These are phyloP conservation scores for Lichtheimia hyalospora DNA, from an alignment of 371 early-diverging fungal genomes.

Conservation along the genomic window DNA sequence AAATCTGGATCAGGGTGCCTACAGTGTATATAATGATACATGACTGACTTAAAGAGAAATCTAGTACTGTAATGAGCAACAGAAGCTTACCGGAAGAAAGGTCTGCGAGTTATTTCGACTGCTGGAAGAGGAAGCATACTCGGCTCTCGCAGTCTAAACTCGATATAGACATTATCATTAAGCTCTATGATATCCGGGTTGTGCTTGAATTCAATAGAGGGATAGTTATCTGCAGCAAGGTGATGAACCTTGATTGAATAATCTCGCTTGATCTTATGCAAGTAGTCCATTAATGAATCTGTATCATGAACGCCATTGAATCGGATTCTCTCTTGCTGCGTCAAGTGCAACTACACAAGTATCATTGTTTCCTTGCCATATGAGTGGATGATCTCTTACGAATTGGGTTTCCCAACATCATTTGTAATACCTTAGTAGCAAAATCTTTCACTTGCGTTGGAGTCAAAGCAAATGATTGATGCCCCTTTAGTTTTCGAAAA, in stretches of 20 bases:
- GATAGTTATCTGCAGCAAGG: not conserved
- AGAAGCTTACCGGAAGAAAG: not conserved
- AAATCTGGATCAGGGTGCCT: constrained; percentile 47
- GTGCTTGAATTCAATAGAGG: not conserved
- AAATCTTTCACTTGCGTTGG: not conserved
- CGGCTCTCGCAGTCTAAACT: not conserved
- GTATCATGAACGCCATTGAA: not conserved
- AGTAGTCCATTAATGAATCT: not conserved
- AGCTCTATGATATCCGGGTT: not conserved
- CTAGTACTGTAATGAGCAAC: too few species aligned
- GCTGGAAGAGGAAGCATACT: not conserved
- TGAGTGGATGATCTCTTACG: not conserved
- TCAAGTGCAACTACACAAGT: not conserved
- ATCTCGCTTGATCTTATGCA: not conserved
- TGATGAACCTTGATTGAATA: not conserved
- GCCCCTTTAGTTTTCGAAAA: not conserved
- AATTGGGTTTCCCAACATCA: not conserved
- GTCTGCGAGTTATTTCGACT: not conserved
- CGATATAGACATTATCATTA: not conserved
- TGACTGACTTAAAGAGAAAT: not conserved
- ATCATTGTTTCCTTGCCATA: too few species aligned
- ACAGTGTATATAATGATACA: not conserved
- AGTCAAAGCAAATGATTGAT: not conserved
- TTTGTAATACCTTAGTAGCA: not conserved
- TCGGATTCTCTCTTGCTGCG: not conserved